Base-by-base conservation (phyloP, 805 yeast species). In the Suhomyces pyralidae region DNA sequence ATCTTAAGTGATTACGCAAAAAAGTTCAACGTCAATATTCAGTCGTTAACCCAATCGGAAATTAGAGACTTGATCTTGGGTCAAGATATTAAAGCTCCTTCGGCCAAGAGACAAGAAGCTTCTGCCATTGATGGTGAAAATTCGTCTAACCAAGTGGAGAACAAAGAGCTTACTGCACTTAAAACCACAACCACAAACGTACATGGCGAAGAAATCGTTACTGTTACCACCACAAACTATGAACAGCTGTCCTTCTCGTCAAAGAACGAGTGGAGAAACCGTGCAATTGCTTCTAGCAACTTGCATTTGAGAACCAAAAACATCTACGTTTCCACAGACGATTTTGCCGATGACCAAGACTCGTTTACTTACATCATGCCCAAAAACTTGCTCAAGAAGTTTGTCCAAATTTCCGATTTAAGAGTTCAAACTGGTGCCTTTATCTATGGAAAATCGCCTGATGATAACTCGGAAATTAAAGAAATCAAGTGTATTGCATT, bases 191-290 rank as follows among this genome's bases (percentile, higher is more conserved):
- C 96, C 0, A 84, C 85, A 24, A 94, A 90, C 64, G 96, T 89
- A 2, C 97, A 92, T 63, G 99, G 99, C 32, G 99, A 94, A 64
- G 96, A 92, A 61, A 93, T 94, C 61, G 86, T 88, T 42, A 93
- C 97, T 0, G 97, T 93, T 28, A 91, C 98, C 0, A 91, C 98
- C 0, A 84, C 92, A 15, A 83, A 83, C 56, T 92, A 88, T 64
- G 99, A 91, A 66, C 94, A 90, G 61, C 85, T 84, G 71, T 72
- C 85, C 14, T 94, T 94, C 65, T 78, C 85, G 45, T 89, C 97
- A 1, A 85, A 83, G 65, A 84, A 91, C 34, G 96, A 91, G 63
- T 94, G 99, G 99, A 79, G 98, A 60, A 79, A 79, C 50, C 73
- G 96, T 40, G 97, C 97, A 0, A 82, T 94, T 47, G 84, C 96